Evolutionary conservation across 106 monocot species (phyloP).

Genomic region (Cymbidium sinense): DNA sequence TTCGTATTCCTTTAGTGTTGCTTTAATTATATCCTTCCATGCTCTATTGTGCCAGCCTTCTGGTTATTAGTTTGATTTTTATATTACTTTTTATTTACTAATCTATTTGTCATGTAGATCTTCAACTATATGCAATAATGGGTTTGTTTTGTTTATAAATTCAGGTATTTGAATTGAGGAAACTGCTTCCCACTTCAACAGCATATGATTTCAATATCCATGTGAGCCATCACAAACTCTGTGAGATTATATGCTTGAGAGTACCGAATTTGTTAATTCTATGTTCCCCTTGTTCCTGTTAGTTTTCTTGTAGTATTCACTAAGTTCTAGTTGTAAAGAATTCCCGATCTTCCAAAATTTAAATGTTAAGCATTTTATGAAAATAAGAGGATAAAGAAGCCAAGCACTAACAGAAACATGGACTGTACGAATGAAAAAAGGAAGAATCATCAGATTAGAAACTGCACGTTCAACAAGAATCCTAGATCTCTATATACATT

Average conservation of each 20-base stretch:
- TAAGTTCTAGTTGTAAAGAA: background rate
- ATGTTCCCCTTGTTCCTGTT: background rate
- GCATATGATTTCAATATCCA: slow-evolving; percentile 90
- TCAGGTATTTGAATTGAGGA: slow-evolving; percentile 76
- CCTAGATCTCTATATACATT: background rate
- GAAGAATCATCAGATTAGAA: background rate
- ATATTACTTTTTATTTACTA: background rate
- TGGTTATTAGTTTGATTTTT: background rate
- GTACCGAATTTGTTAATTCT: background rate
- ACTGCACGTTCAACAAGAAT: background rate
- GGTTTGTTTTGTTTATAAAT: background rate
- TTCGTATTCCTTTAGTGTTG: background rate
- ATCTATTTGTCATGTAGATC: background rate
- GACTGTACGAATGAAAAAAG: background rate
- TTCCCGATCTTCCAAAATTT: background rate
- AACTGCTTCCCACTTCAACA: slow-evolving; percentile 71
- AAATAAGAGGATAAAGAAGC: background rate
- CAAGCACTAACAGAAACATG: background rate
- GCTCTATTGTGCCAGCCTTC: background rate
- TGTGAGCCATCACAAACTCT: slow-evolving; percentile 36
- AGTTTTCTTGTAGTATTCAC: background rate
- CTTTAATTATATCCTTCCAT: background rate
- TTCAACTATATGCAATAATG: background rate
- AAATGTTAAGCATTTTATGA: background rate
- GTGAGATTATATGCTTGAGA: background rate